Evolutionary conservation across 208 protist species (phyloP), one percentile per base, ranked within the genome.

Genomic region (Trypanosoma grayi): DNA sequence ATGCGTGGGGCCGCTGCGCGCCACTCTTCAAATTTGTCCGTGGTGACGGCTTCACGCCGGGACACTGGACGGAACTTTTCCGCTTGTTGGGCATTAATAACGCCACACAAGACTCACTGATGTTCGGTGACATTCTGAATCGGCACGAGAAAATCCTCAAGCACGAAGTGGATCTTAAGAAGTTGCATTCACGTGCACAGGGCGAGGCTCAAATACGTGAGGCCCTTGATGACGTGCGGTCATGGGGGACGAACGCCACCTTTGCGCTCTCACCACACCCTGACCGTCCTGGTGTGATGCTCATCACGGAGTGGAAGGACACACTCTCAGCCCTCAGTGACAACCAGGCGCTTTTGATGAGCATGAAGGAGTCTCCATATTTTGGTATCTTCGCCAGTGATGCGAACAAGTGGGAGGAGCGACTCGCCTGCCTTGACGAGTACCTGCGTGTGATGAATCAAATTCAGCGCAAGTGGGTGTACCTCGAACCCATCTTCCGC

Each of bases 381-480:
- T 98, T 97, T 70, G 52, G 47, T 18, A 68, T 90, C 45, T 99
- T 99, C 57, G 64, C 85, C 28, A 97, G 82, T 66, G 83, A 98
- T 62, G 92, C 93, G 1, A 66, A 44, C 33, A 81, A 88, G 41
- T 98, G 96, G 93, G 94, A 98, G 74, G 60, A 82, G 48, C 92
- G 97, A 33, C 81, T 99, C 13, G 73, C 75, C 2, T 82, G 74
- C 14, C 83, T 99, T 14, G 93, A 97, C 66, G 79, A 92, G 52
- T 94, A 94, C 53, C 77, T 99, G 51, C 75, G 85, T 7, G 61
- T 83, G 45, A 96, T 99, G 79, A 98, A 96, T 57, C 81, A 90
- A 56, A 98, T 99, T 67, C 98, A 99, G 79, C 85, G 98, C 48
- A 98, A 98, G 71, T 99, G 97, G 98, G 86, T 99, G 7, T 99